Percentiles rank a stretch among this genome's conserved stretches.
Conservation (phyloP, 257 asterid species). For the Solanum paucissectum region DNA sequence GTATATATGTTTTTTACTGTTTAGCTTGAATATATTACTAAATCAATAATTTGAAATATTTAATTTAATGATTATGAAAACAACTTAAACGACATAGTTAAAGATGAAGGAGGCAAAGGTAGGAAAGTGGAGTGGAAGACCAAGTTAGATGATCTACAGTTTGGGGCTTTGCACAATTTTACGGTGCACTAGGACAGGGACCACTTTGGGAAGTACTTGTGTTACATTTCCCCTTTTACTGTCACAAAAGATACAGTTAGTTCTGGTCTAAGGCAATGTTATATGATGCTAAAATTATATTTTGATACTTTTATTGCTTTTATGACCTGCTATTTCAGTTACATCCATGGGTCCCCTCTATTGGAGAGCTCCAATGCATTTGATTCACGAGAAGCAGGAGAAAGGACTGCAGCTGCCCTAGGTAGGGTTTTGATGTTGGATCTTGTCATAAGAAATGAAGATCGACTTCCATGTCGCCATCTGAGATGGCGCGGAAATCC, state of each 20-base stretch:
- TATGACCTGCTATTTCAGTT: slow-evolving; percentile 30
- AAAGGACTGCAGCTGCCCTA: slow-evolving; percentile 74
- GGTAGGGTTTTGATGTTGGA: slow-evolving; percentile 91
- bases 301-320: not conserved
- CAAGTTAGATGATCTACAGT: not conserved
- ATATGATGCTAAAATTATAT: not conserved
- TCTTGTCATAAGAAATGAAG: slow-evolving; percentile 97
- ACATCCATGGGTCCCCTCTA: slow-evolving; percentile 86
- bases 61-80: not conserved
- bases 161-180: not conserved
- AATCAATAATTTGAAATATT: not conserved
- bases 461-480: slow-evolving; percentile 93
- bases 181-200: not conserved
- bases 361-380: slow-evolving; percentile 74
- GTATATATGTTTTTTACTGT: not conserved
- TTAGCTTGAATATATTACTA: not conserved
- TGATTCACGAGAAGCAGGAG: slow-evolving; percentile 78
- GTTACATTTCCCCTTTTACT: not conserved
- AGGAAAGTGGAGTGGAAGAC: not conserved
- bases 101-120: not conserved
- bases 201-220: not conserved
- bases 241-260: not conserved
- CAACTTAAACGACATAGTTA: not conserved
- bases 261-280: not conserved
- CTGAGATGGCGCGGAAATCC: slow-evolving; percentile 96